phyloP scores from a whole-genome alignment of 805 yeast genomes.

The Candida morakotiae region DNA sequence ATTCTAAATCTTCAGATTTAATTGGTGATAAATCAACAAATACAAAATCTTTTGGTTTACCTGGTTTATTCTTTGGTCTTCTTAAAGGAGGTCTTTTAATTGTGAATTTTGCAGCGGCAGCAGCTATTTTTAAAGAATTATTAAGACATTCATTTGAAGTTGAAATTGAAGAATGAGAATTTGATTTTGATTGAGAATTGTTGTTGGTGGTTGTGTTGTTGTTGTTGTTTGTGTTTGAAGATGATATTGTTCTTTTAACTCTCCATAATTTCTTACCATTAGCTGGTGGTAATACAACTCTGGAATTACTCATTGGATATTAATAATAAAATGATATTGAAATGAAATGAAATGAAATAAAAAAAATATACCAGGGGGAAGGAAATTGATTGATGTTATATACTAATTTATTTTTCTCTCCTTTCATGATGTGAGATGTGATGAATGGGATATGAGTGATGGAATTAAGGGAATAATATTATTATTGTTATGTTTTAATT shows the following conservation, averaged over 20 bases:
- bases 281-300: slow-evolving; percentile 33
- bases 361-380: no score
- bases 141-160: slow-evolving; percentile 36
- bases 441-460: no score
- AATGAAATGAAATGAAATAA: neutral
- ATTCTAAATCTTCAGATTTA: slow-evolving; percentile 20
- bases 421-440: no score
- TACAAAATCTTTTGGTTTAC: slow-evolving; percentile 42
- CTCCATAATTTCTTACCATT: slow-evolving; percentile 45
- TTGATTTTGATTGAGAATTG: no score
- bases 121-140: slow-evolving; percentile 38
- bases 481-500: no score
- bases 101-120: slow-evolving; percentile 32
- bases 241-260: slow-evolving; percentile 26
- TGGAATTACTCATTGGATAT: neutral
- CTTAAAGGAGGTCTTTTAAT: slow-evolving; percentile 37
- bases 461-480: no score
- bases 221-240: neutral
- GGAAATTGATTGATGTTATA: no score
- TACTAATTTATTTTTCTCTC: no score
- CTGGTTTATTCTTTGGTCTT: slow-evolving; percentile 43
- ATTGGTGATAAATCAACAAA: slow-evolving; percentile 44
- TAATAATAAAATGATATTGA: neutral
- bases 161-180: slow-evolving; percentile 10
- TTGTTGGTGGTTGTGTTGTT: no score